Base-by-base conservation (phyloP, 306 rosid genomes). In the Cucumis cinereus region DNA sequence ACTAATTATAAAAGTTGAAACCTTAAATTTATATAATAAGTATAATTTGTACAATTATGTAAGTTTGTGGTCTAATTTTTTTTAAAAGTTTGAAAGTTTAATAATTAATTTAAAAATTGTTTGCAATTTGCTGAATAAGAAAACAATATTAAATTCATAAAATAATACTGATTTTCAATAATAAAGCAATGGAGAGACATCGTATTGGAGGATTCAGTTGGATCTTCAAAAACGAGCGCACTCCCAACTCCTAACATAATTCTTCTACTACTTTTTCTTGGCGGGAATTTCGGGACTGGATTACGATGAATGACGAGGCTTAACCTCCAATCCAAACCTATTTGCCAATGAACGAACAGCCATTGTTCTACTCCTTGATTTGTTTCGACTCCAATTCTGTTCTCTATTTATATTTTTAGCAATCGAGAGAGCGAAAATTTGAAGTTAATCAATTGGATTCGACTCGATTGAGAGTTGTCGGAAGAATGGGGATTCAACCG, bases 401-500 rank as follows among this genome's bases (percentile, higher is more conserved):
- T 5, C 5, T 69, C 19, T 45, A 2, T 14, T 11, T 23, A 15
- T 24, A 15, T 8, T 43, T 26, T 7, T 15, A 23, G 57, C 14
- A 15, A 70, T 24, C 15, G 3, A 10, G n/a, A 22, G 26, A 38
- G 73, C 52, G 74, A 23, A 13, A 23, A 22, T 20, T 6, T 45
- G 56, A 43, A 23, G 74, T 6, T 7, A 0, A 68, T 43, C 56
- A 23, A 36, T 68, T 43, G 41, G 11, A 45, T 16, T 43, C n/a
- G 56, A 49, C 22, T 47, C 22, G 75, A 70, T 47, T 24, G 35
- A 45, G 41, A 22, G 22, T 10, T 45, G 16, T 15, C 11, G 35
- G 14, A 16, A 72, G 9, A 82, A 91, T 94, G 99, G 87, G 93
- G 85, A 90, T 92, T 17, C 88, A 87, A 4, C 77, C 69, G 75